Conservation (phyloP, 2,329 filamentous ascomycete species). For the Juglanconis juglandina region DNA sequence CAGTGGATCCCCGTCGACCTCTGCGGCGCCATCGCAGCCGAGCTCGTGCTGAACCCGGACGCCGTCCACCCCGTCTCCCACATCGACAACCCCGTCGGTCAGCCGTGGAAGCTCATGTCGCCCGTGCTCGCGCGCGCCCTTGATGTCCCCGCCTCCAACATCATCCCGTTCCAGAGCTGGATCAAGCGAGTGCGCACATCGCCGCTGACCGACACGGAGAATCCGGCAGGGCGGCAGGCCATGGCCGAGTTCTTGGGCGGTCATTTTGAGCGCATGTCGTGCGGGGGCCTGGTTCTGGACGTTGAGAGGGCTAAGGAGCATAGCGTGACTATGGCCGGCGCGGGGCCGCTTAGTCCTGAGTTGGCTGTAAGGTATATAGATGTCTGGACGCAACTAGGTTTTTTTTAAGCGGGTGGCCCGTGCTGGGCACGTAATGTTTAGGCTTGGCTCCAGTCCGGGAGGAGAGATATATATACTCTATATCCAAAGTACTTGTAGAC, state of each 20-base stretch:
- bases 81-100: slow-evolving; percentile 12
- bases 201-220: slow-evolving; percentile 18
- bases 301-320: slow-evolving; percentile 23
- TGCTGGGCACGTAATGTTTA: too few relatives aligned
- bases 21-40: slow-evolving; percentile 25
- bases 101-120: slow-evolving; percentile 5
- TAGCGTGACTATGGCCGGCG: slow-evolving; percentile 2
- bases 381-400: background rate
- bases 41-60: slow-evolving; percentile 21
- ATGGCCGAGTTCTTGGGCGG: slow-evolving; percentile 27
- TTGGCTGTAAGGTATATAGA: background rate
- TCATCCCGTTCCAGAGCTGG: slow-evolving; percentile 22
- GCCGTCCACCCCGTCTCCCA: slow-evolving; percentile 14
- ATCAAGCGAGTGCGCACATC: slow-evolving; percentile 24
- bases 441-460: too few relatives aligned
- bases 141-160: slow-evolving; percentile 16
- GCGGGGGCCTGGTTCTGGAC: slow-evolving; percentile 27
- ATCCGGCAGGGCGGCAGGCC: slow-evolving; percentile 25
- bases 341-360: background rate
- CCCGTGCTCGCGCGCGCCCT: slow-evolving; percentile 13
- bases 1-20: slow-evolving; percentile 46
- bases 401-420: background rate
- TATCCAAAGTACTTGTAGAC: too few relatives aligned
- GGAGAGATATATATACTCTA: too few relatives aligned
- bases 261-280: slow-evolving; percentile 28